These are phyloP conservation scores for Kurtzmaniella fragi DNA, from an alignment of 805 yeast genomes.

Conservation along the genomic window DNA sequence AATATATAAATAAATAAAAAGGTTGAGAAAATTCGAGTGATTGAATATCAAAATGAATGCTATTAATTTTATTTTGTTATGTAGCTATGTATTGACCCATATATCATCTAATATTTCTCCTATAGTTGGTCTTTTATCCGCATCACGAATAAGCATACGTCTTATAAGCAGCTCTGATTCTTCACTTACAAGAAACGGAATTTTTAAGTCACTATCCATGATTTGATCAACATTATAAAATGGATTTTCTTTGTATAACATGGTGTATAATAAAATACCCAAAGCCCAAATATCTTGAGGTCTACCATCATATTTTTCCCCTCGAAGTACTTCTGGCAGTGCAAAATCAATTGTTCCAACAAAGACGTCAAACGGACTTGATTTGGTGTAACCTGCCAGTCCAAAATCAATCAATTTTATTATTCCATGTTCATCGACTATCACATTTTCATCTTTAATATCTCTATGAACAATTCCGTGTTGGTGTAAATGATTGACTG, in stretches of 20 bases:
- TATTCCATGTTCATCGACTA: conserved; percentile 75
- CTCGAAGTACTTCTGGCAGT: conserved; percentile 91
- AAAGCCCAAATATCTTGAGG: conserved; percentile 98
- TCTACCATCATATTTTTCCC: conserved; percentile 84
- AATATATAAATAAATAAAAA: background rate
- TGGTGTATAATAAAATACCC: conserved; percentile 85
- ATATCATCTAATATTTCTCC: conserved; percentile 60
- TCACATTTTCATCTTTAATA: conserved; percentile 90
- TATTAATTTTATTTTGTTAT: background rate
- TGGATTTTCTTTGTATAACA: conserved; percentile 91
- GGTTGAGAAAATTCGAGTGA: background rate
- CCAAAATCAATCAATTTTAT: conserved; percentile 93
- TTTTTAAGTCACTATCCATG: conserved; percentile 78
- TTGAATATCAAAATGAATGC: background rate
- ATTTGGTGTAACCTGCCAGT: conserved; percentile 82
- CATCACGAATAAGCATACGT: conserved; percentile 63
- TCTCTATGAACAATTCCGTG: conserved; percentile 92
- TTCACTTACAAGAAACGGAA: conserved; percentile 63
- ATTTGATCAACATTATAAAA: conserved; percentile 94
- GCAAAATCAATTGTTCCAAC: conserved; percentile 98
- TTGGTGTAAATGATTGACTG: conserved; percentile 74
- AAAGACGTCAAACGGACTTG: conserved; percentile 95
- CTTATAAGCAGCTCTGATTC: conserved; percentile 57
- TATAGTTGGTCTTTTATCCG: conserved; percentile 66
- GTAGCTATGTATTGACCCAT: conserved; percentile 46